Conservation (phyloP, 139 green algal genomes). For the Nannochloris sp. region DNA sequence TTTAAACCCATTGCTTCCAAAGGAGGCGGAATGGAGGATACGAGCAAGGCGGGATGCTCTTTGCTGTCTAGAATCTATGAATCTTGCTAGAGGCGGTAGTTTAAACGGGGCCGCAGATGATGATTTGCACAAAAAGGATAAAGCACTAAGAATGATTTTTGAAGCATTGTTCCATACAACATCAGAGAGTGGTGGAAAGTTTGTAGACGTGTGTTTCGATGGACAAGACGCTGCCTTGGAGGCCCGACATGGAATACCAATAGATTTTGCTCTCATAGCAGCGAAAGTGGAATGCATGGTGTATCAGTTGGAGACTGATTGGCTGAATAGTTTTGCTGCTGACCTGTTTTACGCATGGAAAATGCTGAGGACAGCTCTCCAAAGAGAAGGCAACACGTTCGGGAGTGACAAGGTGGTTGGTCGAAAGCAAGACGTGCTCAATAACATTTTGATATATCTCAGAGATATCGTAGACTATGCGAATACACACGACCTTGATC, state of each 20-base stretch:
- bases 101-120: not conserved
- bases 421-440: not conserved
- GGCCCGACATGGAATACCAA: conserved; percentile 11
- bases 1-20: not conserved
- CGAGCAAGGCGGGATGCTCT: not conserved
- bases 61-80: not conserved
- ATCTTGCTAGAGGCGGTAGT: not conserved
- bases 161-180: not conserved
- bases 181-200: not conserved
- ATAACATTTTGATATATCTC: too few species aligned
- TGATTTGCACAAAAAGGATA: not conserved
- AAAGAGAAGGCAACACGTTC: conserved; percentile 22
- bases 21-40: not conserved
- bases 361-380: conserved; percentile 30
- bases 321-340: conserved; percentile 34
- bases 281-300: conserved; percentile 19
- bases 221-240: conserved; percentile 21
- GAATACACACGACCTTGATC: too few species aligned
- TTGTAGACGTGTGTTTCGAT: conserved; percentile 24
- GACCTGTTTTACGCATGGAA: conserved; percentile 35
- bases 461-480: too few species aligned
- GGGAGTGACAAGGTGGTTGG: conserved; percentile 14
- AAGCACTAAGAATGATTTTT: not conserved
- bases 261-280: conserved; percentile 30
- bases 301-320: conserved; percentile 18